Conservation (phyloP, 2,329 filamentous ascomycete genomes). For the Berkeleyomyces basicola region DNA sequence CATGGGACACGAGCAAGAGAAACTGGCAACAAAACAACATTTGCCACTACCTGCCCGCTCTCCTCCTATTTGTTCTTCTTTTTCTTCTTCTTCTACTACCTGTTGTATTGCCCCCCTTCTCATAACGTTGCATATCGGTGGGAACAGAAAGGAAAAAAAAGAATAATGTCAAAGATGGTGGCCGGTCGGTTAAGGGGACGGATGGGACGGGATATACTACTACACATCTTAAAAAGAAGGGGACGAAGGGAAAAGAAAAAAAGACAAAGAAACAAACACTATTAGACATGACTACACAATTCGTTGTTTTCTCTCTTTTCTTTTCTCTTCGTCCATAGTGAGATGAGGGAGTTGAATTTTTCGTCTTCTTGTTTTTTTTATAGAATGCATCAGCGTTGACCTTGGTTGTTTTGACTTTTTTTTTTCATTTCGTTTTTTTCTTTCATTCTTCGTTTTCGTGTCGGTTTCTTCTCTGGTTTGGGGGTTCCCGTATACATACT, state of each 20-base stretch:
- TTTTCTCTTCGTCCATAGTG: not conserved
- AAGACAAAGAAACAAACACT: not conserved
- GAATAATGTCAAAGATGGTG: not conserved
- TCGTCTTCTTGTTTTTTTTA: not conserved
- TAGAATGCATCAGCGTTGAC: slow-evolving; percentile 1
- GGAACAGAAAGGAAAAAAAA: not conserved
- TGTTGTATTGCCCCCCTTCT: not conserved
- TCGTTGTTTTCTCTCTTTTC: not conserved
- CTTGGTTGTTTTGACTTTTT: not conserved
- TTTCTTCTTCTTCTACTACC: not conserved
- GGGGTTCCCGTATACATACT: not conserved
- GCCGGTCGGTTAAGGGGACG: not conserved
- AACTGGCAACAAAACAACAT: no score
- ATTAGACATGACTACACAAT: not conserved
- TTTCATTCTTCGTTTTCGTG: not conserved
- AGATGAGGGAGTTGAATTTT: not conserved
- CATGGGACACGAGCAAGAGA: no score
- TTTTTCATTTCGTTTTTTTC: not conserved
- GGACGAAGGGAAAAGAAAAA: not conserved
- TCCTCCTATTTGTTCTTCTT: not conserved
- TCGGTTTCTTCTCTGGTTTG: not conserved
- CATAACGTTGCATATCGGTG: not conserved
- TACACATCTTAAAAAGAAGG: not conserved
- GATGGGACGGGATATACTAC: not conserved
- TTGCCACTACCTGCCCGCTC: not conserved